These are phyloP conservation scores for Aspergillus awamori DNA, from an alignment of 2,329 filamentous ascomycete species.

Conservation along the genomic window DNA sequence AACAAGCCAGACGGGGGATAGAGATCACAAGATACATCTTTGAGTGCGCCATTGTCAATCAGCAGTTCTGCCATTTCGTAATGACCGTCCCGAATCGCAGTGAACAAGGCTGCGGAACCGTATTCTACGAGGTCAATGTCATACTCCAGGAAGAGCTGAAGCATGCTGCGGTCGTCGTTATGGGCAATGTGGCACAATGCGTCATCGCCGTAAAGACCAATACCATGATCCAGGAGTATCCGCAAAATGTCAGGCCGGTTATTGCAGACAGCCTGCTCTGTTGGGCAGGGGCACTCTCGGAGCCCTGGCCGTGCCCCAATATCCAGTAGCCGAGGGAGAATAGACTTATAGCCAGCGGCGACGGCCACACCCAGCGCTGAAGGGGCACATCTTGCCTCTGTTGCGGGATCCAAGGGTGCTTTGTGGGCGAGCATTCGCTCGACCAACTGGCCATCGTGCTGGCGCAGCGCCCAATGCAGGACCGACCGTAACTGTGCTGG, in stretches of 20 bases:
- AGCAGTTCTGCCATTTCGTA: constrained; percentile 8
- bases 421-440: constrained; percentile 9
- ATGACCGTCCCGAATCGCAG: constrained; percentile 5
- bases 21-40: background rate
- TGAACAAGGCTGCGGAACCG: background rate
- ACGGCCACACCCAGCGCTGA: constrained; percentile 2
- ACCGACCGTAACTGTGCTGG: constrained; percentile 6
- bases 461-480: constrained; percentile 12
- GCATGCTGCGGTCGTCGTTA: background rate
- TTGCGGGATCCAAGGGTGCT: background rate
- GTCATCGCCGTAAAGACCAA: background rate
- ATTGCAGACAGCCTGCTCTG: constrained; percentile 3
- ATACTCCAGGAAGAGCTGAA: background rate
- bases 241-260: background rate
- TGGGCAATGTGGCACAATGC: constrained; percentile 1
- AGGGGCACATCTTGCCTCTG: background rate
- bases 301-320: background rate
- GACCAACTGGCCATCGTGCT: background rate
- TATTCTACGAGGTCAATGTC: constrained; percentile 4
- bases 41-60: constrained; percentile 8
- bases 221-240: constrained; percentile 1
- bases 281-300: background rate
- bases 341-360: background rate
- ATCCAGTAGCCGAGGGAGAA: constrained; percentile 1
- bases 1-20: background rate